Conservation (phyloP, 495 filamentous ascomycete species). For the Entonaema liquescens region DNA sequence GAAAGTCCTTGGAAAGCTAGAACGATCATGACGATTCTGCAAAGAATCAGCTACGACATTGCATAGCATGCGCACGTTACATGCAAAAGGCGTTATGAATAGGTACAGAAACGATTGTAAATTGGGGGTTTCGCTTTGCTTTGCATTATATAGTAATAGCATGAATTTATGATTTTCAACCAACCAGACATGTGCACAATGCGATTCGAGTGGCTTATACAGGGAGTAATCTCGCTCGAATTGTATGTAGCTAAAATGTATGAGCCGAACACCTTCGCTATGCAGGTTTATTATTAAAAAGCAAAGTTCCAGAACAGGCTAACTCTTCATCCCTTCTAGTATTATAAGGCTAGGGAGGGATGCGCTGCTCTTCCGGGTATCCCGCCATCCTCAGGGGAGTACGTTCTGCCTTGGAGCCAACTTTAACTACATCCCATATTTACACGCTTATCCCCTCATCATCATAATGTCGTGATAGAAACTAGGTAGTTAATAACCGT, state of each 20-base stretch:
- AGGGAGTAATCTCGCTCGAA: not conserved
- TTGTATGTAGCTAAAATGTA: not conserved
- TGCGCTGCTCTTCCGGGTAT: not conserved
- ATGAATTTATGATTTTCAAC: slow-evolving; percentile 12
- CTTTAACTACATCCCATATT: not conserved
- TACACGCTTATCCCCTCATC: not conserved
- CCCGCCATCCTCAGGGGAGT: not conserved
- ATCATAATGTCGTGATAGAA: not conserved
- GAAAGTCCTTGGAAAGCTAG: slow-evolving; percentile 4
- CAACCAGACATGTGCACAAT: not conserved
- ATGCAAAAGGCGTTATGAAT: slow-evolving; percentile 24
- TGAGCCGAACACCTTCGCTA: slow-evolving; percentile 28
- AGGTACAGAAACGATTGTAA: not conserved
- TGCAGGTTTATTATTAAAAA: slow-evolving; percentile 4
- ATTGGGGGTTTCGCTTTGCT: slow-evolving; percentile 7
- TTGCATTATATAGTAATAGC: slow-evolving; percentile 5
- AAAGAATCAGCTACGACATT: slow-evolving; percentile 10
- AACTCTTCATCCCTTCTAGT: not conserved
- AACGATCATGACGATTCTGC: slow-evolving; percentile 12
- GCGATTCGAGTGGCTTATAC: not conserved
- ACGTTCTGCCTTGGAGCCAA: not conserved
- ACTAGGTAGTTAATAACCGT: not conserved
- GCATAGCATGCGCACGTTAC: slow-evolving; percentile 16
- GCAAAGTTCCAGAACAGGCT: not conserved
- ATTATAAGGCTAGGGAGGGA: not conserved